Conservation (phyloP, 495 filamentous ascomycete genomes). For the Bacidia rubella region DNA sequence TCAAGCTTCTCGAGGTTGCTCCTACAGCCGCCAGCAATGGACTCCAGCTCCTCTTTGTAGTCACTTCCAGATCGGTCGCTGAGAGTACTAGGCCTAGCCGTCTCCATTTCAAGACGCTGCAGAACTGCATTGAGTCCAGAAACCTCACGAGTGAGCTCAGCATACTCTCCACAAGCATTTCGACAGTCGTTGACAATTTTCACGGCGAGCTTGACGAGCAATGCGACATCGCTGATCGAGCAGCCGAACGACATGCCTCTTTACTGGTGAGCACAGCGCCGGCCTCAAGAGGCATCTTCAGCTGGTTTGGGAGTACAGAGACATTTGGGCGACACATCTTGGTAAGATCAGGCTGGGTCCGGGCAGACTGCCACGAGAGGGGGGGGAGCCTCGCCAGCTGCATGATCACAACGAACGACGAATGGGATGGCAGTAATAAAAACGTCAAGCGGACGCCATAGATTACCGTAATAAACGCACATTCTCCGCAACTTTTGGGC, state of each 20-base stretch:
- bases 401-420: not conserved
- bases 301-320: not conserved
- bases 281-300: too few species aligned
- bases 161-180: constrained; percentile 18
- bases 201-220: constrained; percentile 16
- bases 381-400: not conserved
- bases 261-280: not conserved
- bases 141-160: constrained; percentile 8
- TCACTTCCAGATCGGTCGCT: not conserved
- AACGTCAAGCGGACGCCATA: not conserved
- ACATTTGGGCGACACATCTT: not conserved
- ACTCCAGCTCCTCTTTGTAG: not conserved
- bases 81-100: not conserved
- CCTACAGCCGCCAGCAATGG: not conserved
- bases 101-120: constrained; percentile 5
- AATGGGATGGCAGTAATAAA: not conserved
- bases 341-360: not conserved
- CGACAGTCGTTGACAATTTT: constrained; percentile 6
- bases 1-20: not conserved
- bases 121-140: constrained; percentile 2
- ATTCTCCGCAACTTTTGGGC: not conserved
- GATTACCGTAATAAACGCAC: not conserved
- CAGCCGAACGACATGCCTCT: constrained; percentile 20
- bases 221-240: constrained; percentile 15
- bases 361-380: not conserved